Conservation (phyloP, 2,329 filamentous ascomycete genomes). For the Fusarium pininemorale region DNA sequence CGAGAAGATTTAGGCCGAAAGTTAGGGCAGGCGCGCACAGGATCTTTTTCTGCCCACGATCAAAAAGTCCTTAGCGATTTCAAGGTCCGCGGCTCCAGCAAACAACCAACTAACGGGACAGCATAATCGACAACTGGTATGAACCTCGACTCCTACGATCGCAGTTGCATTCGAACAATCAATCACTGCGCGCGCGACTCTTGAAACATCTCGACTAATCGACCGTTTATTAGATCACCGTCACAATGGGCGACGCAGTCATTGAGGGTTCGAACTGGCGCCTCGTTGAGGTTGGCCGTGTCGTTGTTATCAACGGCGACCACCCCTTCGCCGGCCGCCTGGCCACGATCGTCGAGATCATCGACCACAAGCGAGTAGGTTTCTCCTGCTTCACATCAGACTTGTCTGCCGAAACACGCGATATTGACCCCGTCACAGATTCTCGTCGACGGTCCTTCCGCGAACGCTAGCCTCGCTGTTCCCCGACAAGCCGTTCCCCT, state of each 20-base stretch:
- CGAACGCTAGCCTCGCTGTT: conserved; percentile 80
- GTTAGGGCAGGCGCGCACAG: conserved; percentile 50
- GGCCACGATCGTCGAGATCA: conserved; percentile 97
- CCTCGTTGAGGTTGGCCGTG: conserved; percentile 97
- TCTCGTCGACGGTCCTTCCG: conserved; percentile 93
- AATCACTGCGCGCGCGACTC: conserved; percentile 38
- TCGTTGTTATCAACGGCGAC: conserved; percentile 86
- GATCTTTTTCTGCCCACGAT: conserved; percentile 52
- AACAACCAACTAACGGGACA: conserved; percentile 52
- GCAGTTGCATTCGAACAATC: conserved; percentile 38
- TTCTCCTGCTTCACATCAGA: conserved; percentile 28
- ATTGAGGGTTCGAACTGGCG: conserved; percentile 89
- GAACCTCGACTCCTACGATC: conserved; percentile 44
- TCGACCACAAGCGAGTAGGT: conserved; percentile 99
- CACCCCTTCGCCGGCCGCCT: conserved; percentile 86
- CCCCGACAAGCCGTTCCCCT: conserved; percentile 89
- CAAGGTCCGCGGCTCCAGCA: conserved; percentile 49
- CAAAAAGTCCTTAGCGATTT: conserved; percentile 54
- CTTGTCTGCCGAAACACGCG: conserved; percentile 7
- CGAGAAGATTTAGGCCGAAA: not conserved
- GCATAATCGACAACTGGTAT: conserved; percentile 53
- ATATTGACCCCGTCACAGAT: conserved; percentile 66
- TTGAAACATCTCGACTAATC: conserved; percentile 48
- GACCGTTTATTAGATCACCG: conserved; percentile 59
- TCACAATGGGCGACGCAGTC: conserved; percentile 84